Evolutionary conservation across 208 protist species (phyloP), one percentile per base, ranked within the genome.

Genomic region (Leishmania aethiopica): DNA sequence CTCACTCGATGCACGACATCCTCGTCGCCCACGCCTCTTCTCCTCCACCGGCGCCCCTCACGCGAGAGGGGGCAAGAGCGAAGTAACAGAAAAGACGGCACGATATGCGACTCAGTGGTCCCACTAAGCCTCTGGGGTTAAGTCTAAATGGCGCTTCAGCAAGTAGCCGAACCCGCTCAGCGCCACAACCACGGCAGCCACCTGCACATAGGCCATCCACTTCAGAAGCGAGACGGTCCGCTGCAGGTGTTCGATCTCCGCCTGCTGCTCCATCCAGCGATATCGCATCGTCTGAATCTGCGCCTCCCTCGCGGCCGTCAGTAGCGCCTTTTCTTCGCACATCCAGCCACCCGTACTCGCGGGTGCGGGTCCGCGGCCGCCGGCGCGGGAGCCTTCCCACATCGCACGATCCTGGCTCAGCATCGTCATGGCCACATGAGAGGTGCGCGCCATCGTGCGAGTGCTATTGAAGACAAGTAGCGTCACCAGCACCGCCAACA

Each of bases 241-340:
- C 77, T 96, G 88, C n/a, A 96, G 53, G 37, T 79, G 64, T 13
- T 76, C 70, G 59, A 96, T 87, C 51, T 83, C 72, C n/a, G 80
- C 82, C 42, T 88, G 90, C 76, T 95, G 92, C 84, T 96, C 91
- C 76, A 96, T 79, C 90, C 89, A 96, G 70, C 92, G 93, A 73
- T 93, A 93, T 40, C 93, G 90, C 59, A 96, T 80, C 40, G 89
- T 93, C 82, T 95, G 91, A 59, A 96, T 88, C 78, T 95, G 91
- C 42, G 91, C 90, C 78, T 96, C 90, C 37, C 86, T 81, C 45
- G 93, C 93, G 3, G 93, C 93, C 8, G 84, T 83, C 10, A 88
- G 84, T 75, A 95, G 84, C 59, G 90, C 89, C 74, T 95, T 86
- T 45, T 94, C 90, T 75, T 96, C 89, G 40, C 74, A 83, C 81